Base-by-base conservation (phyloP, 1,284 basidiomycete genomes). In the Mycena sp. region DNA sequence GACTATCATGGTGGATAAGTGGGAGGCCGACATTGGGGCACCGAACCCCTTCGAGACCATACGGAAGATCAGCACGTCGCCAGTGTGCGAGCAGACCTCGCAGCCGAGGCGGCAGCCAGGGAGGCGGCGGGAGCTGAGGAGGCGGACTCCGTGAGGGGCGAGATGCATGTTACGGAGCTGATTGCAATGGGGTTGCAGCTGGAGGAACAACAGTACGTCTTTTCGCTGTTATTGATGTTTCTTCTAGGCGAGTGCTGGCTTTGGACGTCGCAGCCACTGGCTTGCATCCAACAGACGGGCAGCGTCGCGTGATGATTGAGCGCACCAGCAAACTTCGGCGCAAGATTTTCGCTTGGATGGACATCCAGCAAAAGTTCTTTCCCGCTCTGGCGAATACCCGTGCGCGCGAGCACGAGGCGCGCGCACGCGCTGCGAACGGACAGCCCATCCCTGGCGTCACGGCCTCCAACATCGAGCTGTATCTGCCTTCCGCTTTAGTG, bases 41-140 rank as follows among this genome's bases (percentile, higher is more conserved):
- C 70, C 60, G 14, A 71, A 67, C 20, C 70, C 70, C 2, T 71
- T 71, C 37, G 70, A 67, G 60, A 63, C 50, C 16, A n/a, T 38
- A 25, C 6, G 48, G 18, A 71, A 71, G 60, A 62, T 20, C 50
- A 61, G 20, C 61, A 62, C 39, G 54, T 71, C 8, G 65, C 70
- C 1, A 41, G 44, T 25, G 70, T 71, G 3, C 50, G 65, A 20
- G 14, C 20, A 2, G 60, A 71, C 3, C 61, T 71, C 8, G 70
- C 70, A 22, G 60, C 37, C 4, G 56, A 67, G 46, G 62, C 62
- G 25, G 61, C 62, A 18, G 46, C 14, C 4, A 50, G 25, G 55
- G 7, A 37, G 44, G 2, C 14, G 46, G 8, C 22, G 56, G 56
- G 18, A 20, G 25, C 20, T 55, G 56, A 39, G 67, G 41, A 7